Evolutionary conservation across 1,284 basidiomycete species (phyloP).

Genomic region (Gomphus sp.): DNA sequence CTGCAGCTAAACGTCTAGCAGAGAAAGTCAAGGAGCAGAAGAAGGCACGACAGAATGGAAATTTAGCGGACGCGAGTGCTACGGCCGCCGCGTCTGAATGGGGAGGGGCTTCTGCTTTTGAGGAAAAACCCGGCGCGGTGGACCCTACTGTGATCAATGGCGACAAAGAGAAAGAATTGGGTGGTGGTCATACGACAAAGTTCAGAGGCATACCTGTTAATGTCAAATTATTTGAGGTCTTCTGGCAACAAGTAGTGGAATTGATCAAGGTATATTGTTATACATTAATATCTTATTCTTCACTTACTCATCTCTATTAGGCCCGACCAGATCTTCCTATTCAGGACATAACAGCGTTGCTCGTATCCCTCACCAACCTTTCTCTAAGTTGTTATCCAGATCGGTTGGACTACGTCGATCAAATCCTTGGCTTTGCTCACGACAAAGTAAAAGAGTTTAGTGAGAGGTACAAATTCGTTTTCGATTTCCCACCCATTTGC

Average conservation of each 20-base stretch:
- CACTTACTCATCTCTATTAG: constrained; percentile 29
- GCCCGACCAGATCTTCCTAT: constrained; percentile 91
- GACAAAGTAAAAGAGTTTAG: constrained; percentile 78
- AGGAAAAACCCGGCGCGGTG: background rate
- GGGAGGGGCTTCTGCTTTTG: constrained; percentile 16
- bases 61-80: constrained; percentile 10
- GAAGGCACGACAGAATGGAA: constrained; percentile 43
- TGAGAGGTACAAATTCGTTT: constrained; percentile 47
- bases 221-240: constrained; percentile 90
- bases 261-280: constrained; percentile 73
- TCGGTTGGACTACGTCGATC: constrained; percentile 89
- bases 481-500: background rate
- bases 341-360: constrained; percentile 88
- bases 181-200: constrained; percentile 40
- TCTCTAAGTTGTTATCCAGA: constrained; percentile 94
- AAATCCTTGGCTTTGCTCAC: constrained; percentile 81
- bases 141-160: constrained; percentile 18
- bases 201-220: constrained; percentile 91
- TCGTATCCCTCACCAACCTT: constrained; percentile 88
- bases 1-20: constrained; percentile 75
- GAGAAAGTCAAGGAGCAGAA: constrained; percentile 78
- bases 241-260: constrained; percentile 97
- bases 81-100: constrained; percentile 8
- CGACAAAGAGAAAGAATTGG: constrained; percentile 49
- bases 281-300: constrained; percentile 1